Conservation (phyloP, 1,139 yeast species). For the Suhomyces ambrosiae region DNA sequence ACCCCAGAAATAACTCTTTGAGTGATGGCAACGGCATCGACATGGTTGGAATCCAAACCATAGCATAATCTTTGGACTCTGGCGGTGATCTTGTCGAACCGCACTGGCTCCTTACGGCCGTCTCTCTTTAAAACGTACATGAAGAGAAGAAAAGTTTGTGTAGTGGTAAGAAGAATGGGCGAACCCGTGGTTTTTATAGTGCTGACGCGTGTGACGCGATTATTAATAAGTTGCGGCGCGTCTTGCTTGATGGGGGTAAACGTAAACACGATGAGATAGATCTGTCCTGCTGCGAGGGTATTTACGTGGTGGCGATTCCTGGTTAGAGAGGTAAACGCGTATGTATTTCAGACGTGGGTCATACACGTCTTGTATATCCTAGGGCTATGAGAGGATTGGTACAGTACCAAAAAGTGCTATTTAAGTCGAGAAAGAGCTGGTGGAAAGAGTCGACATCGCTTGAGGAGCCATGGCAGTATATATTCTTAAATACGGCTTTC, state of each 20-base stretch:
- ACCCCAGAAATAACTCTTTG: constrained; percentile 89
- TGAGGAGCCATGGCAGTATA: too few species aligned
- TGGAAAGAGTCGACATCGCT: too few species aligned
- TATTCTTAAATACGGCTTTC: too few species aligned
- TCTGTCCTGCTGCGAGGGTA: constrained; percentile 1
- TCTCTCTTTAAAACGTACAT: constrained; percentile 64
- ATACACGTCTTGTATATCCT: not conserved
- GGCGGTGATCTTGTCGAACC: constrained; percentile 49
- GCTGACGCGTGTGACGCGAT: constrained; percentile 8
- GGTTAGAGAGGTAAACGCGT: not conserved
- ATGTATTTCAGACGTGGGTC: not conserved
- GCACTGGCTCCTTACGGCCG: constrained; percentile 83
- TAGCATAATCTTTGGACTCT: constrained; percentile 63
- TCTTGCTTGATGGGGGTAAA: constrained; percentile 7
- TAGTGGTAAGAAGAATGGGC: not conserved
- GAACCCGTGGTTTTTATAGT: constrained; percentile 8
- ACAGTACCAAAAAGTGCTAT: too few species aligned
- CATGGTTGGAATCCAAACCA: constrained; percentile 80
- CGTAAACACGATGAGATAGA: constrained; percentile 7
- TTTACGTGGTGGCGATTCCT: not conserved
- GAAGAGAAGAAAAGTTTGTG: constrained; percentile 4
- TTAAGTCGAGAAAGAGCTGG: too few species aligned
- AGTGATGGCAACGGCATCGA: constrained; percentile 87
- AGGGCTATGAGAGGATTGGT: not conserved
- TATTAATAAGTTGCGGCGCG: constrained; percentile 3